phyloP scores from a whole-genome alignment of 2,329 filamentous ascomycete genomes.

The Trichoderma pleuroti region DNA sequence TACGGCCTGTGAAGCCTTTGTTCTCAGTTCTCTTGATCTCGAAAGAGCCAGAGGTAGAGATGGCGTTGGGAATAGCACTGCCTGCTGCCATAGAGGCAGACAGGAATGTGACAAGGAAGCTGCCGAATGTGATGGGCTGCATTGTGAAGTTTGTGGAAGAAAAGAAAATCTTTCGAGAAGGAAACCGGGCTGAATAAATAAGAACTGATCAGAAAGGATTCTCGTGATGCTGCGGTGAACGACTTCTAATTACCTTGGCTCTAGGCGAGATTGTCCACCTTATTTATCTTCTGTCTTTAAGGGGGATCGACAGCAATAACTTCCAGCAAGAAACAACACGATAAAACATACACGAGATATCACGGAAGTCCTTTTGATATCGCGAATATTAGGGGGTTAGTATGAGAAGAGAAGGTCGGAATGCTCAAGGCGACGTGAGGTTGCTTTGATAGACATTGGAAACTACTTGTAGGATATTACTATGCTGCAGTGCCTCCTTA shows the following conservation, averaged over 20 bases:
- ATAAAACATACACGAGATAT: not conserved
- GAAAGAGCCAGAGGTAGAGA: not conserved
- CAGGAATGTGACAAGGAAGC: slow-evolving; percentile 15
- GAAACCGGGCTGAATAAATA: not conserved
- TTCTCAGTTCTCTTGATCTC: slow-evolving; percentile 13
- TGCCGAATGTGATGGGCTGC: slow-evolving; percentile 14
- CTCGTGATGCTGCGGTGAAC: not conserved
- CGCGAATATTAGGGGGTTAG: not conserved
- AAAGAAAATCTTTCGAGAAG: not conserved
- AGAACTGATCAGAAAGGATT: not conserved
- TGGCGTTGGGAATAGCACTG: slow-evolving; percentile 3
- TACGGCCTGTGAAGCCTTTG: slow-evolving; percentile 7
- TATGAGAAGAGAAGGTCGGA: slow-evolving; percentile 1
- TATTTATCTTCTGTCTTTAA: not conserved
- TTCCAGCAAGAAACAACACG: not conserved
- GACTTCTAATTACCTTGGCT: not conserved
- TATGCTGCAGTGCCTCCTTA: not conserved
- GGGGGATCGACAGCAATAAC: slow-evolving; percentile 1
- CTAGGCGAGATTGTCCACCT: slow-evolving; percentile 1
- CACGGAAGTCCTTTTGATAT: not conserved
- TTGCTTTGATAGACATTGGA: not conserved
- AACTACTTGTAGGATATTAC: not conserved
- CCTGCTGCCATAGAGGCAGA: slow-evolving; percentile 17
- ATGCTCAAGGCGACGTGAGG: not conserved
- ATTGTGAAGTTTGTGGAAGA: not conserved